Base-by-base conservation (phyloP, 2,329 filamentous ascomycete genomes). In the Venturia oleaginea region DNA sequence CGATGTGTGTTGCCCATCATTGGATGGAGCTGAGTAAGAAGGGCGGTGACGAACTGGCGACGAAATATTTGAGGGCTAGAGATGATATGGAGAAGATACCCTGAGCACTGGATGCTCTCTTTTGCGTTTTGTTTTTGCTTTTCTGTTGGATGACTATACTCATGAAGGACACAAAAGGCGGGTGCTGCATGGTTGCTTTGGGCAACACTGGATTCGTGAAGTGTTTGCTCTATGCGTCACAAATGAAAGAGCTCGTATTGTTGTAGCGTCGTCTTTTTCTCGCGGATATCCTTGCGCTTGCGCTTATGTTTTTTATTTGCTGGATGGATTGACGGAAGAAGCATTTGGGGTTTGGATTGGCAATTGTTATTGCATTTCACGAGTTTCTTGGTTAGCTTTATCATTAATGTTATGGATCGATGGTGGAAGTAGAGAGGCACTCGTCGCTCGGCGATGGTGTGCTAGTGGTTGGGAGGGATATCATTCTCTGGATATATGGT, bases 1-100 rank as follows among this genome's bases (percentile, higher is more conserved):
- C 92, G 51, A 94, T 97, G 90, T 97, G 92, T 71, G 85, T 96
- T 65, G 93, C 93, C 11, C 87, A 95, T 76, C 93, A 97, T 79
- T 97, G 93, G 92, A 97, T 97, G 92, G 91, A 93, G 77, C 81
- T 90, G 68, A 92, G 90, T 43, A 89, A 91, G 70, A 83, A 84
- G 64, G 92, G 92, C n/a, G 92, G 92, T 0, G 93, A 97, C 73
- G 84, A 89, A 71, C 79, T 96, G 69, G 93, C 93, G 24, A 87
- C 86, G 72, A 89, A 88, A 73, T 92, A 93, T 76, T 78, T 97
- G 74, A 83, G 87, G 68, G 90, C 95, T 77, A 76, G 83, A 59
- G 82, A 84, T 70, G 84, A 86, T 72, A 82, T 86, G 73, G 83
- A 86, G 71, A 81, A 78, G 62, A 80, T 84, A 71, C 80, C 81